phyloP scores from a whole-genome alignment of 192 early-diverging fungal species.

The Backusella macrospora region DNA sequence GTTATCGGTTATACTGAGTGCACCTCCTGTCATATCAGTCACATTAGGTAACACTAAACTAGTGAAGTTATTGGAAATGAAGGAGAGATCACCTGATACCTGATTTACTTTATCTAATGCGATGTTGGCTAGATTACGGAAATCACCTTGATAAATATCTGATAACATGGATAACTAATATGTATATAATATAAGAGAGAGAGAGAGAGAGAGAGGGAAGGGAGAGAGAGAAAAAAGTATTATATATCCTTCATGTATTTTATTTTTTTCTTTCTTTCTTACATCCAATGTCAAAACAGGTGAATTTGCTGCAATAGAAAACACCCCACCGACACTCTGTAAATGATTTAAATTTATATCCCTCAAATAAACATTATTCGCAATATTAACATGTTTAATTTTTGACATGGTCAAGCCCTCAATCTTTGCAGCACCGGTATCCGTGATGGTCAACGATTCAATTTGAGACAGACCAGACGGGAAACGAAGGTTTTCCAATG shows the following conservation, averaged over 20 bases:
- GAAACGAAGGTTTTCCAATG: constrained; percentile 26
- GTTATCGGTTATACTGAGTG: constrained; percentile 63
- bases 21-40: constrained; percentile 46
- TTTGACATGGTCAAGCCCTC: constrained; percentile 23
- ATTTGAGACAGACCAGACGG: constrained; percentile 35
- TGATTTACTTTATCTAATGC: constrained; percentile 47
- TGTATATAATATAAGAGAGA: not conserved
- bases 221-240: not conserved
- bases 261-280: not conserved
- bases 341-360: constrained; percentile 22
- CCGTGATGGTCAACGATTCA: constrained; percentile 31
- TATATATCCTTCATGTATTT: not conserved
- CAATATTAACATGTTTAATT: constrained; percentile 22
- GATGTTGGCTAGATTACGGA: constrained; percentile 54
- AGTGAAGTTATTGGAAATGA: constrained; percentile 60
- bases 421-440: constrained; percentile 28
- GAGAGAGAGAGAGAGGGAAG: not conserved
- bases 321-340: not conserved
- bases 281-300: constrained; percentile 29
- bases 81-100: constrained; percentile 57
- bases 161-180: constrained; percentile 25
- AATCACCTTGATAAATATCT: constrained; percentile 58
- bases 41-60: constrained; percentile 53
- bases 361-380: constrained; percentile 37
- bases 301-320: constrained; percentile 30